Percentiles rank a stretch among this genome's conserved stretches.
phyloP scores from a whole-genome alignment of 2,329 filamentous ascomycete species.

The Fonsecaea monophora region DNA sequence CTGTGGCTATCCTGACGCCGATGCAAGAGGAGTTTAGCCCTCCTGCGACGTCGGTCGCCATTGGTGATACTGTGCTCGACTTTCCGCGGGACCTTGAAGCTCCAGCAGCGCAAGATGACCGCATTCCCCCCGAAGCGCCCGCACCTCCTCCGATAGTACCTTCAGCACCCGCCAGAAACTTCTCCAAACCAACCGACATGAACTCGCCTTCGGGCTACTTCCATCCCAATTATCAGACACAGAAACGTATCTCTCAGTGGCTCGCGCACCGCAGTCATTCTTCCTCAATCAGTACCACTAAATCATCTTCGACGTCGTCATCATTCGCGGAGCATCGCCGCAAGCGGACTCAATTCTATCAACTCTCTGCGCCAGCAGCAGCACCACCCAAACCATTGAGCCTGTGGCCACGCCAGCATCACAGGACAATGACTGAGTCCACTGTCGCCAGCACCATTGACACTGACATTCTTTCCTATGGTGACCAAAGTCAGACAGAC shows the following conservation, averaged over 20 bases:
- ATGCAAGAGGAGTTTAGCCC: slow-evolving; percentile 41
- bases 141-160: slow-evolving; percentile 23
- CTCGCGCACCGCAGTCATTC: slow-evolving; percentile 32
- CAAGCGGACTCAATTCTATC: slow-evolving; percentile 39
- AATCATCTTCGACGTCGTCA: slow-evolving; percentile 33
- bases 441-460: slow-evolving; percentile 37
- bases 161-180: slow-evolving; percentile 21
- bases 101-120: background rate
- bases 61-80: slow-evolving; percentile 31
- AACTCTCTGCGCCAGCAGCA: slow-evolving; percentile 33
- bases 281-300: slow-evolving; percentile 37
- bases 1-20: slow-evolving; percentile 36
- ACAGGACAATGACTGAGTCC: slow-evolving; percentile 38
- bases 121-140: slow-evolving; percentile 1
- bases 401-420: slow-evolving; percentile 30
- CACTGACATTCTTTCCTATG: slow-evolving; percentile 36
- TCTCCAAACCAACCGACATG: slow-evolving; percentile 32
- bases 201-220: slow-evolving; percentile 25
- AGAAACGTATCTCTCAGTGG: slow-evolving; percentile 39
- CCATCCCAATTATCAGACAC: slow-evolving; percentile 34
- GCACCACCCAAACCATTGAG: slow-evolving; percentile 31
- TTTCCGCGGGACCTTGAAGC: slow-evolving; percentile 30
- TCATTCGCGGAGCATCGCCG: slow-evolving; percentile 40
- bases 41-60: slow-evolving; percentile 33
- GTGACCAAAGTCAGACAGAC: slow-evolving; percentile 34